A percentile compares a stretch with the other conserved stretches of the same genome.
Conservation (phyloP, 345 rosid species). For the Populus alba region DNA sequence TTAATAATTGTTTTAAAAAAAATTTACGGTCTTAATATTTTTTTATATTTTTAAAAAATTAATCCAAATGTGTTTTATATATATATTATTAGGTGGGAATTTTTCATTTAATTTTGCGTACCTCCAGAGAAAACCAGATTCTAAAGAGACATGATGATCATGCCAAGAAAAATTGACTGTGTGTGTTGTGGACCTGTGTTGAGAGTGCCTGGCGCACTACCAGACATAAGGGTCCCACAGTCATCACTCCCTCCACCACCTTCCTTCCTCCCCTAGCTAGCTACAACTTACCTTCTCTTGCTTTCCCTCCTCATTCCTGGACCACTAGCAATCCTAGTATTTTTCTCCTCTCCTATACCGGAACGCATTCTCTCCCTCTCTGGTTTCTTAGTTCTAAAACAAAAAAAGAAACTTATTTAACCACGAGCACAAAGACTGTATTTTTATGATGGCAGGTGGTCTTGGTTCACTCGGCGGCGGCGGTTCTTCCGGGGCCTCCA, state of each 20-base stretch:
- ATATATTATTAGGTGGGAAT: not conserved
- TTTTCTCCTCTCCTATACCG: not conserved
- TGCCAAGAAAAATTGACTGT: slow-evolving; percentile 30
- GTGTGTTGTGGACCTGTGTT: slow-evolving; percentile 20
- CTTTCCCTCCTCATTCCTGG: slow-evolving; percentile 1
- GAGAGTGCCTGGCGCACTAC: slow-evolving; percentile 77
- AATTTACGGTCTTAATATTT: too few relatives aligned
- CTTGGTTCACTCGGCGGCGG: slow-evolving; percentile 34
- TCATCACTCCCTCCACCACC: slow-evolving; percentile 73
- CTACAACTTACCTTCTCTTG: slow-evolving; percentile 8
- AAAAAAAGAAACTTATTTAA: not conserved
- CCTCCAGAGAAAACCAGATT: slow-evolving; percentile 39
- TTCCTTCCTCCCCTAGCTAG: slow-evolving; percentile 7
- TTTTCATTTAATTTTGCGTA: slow-evolving; percentile 15
- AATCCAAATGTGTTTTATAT: too few relatives aligned
- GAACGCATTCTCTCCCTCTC: slow-evolving; percentile 1
- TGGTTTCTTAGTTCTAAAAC: slow-evolving; percentile 8
- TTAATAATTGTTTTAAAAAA: too few relatives aligned
- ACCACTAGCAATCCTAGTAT: not conserved
- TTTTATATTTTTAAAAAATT: too few relatives aligned
- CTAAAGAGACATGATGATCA: slow-evolving; percentile 44
- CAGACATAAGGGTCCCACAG: slow-evolving; percentile 70
- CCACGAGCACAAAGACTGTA: not conserved
- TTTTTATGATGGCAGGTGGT: slow-evolving; percentile 34
- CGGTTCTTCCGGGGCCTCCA: slow-evolving; percentile 25